Base-by-base conservation (phyloP, 805 yeast species). In the Pichia pseudocactophila region DNA sequence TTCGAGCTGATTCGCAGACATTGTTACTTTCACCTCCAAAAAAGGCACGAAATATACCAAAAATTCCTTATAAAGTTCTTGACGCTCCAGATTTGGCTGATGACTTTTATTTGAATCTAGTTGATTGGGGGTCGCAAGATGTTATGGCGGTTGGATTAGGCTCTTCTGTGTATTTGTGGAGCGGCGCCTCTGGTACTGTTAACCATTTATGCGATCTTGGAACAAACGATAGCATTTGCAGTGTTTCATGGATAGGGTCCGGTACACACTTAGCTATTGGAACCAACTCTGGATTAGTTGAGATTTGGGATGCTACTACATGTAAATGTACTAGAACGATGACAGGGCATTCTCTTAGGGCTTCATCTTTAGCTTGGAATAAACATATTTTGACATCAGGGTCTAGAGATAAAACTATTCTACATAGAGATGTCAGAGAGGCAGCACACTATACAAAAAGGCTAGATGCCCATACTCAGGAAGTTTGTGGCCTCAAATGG, bases 31-130 rank as follows among this genome's bases (percentile, higher is more conserved):
- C 90, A 2, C 97, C 97, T 0, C 80, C 82, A 44, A 86, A 81
- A 61, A 82, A 78, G 54, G 76, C 82, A 2, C 66, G 98, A 36
- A 73, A 75, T 26, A 84, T 92, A 17, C 71, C 92, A 3, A 85
- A 83, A 55, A 85, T 88, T 1, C 97, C 98, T 0, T 88, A 82
- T 56, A 71, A 96, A 43, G 97, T 90, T 5, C 71, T 90, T 35
- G 98, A 90, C 64, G 98, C 98, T 0, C 98, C 97, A 0, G 95
- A 87, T 37, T 67, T 92, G 18, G 87, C 87, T 6, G 97, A 92
- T 59, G 97, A 90, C 58, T 90, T 89, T 57, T 90, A 90, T 58
- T 70, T 88, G 39, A 92, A 92, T 54, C 69, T 92, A 43, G 83
- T 92, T 1, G 97, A 92, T 58, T 90, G 98, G 98, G 95, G 97